Base-by-base conservation (phyloP, 2,329 filamentous ascomycete species). In the Colletotrichum incanum region DNA sequence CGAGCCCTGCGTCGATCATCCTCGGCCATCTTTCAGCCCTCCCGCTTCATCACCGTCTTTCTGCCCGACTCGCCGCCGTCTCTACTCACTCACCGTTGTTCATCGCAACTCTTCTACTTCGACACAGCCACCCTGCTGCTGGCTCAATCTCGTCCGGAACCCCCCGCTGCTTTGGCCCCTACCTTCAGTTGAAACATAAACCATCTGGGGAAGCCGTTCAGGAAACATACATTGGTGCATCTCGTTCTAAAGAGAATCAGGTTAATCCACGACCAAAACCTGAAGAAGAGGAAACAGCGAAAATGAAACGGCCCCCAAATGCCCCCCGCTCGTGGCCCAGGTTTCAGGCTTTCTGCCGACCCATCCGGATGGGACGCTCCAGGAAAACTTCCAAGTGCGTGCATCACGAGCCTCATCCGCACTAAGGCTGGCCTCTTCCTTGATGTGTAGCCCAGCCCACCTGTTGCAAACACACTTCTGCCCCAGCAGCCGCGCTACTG, bases 1-100 rank as follows among this genome's bases (percentile, higher is more conserved):
- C 28, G 39, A 68, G 66, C 69, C 69, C 45, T 69, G 58, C 54
- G 65, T 64, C 52, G 59, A 68, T 72, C 65, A 59, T 54, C 69
- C 59, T 59, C 62, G 55, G 62, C 54, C 66, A 18, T 41, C 56
- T 65, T 26, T 14, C 50, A 28, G 26, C 41, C 18, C 18, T 31
- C 50, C 23, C 49, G 11, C 31, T 23, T 50, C 28, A 41, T 45
- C 64, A 55, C 47, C 34, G 45, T 26, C 45, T n/a, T 39, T 55
- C 34, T 61, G 45, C 26, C 56, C 52, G 47, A 28, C 20, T 54
- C 34, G 34, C 43, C n/a, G 23, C 41, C 65, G 43, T 71, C 69
- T 59, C 54, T 63, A 64, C 50, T 63, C 31, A 55, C 26, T 18
- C 14, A 34, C 20, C 55, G 47, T 69, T 39, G 34, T 54, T 69